Evolutionary conservation across 768 basidiomycete species (phyloP).

Genomic region (Sporobolomyces pararoseus): DNA sequence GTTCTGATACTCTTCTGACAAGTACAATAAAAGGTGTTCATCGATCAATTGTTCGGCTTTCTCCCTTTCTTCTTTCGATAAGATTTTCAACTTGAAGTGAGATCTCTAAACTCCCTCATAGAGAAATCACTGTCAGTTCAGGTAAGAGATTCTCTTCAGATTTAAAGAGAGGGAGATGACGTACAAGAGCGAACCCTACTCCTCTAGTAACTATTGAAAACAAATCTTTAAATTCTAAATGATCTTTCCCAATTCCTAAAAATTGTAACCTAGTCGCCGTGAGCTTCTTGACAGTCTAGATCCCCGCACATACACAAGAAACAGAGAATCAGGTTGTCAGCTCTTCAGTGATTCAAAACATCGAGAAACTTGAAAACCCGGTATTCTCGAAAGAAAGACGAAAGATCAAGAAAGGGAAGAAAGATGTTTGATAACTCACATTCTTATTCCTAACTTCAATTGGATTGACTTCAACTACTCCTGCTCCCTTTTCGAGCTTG

Average conservation of each 20-base stretch:
- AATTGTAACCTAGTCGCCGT: neutral
- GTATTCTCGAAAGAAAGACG: too few relatives aligned
- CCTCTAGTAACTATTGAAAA: slow-evolving; percentile 29
- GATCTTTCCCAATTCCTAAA: slow-evolving; percentile 10
- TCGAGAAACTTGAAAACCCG: too few relatives aligned
- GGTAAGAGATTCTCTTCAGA: too few relatives aligned
- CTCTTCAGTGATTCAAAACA: too few relatives aligned
- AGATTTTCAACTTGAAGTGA: neutral
- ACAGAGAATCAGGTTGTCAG: neutral
- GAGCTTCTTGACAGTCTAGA: slow-evolving; percentile 30
- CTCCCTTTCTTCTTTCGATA: neutral
- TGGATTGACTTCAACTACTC: neutral
- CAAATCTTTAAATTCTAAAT: slow-evolving; percentile 27
- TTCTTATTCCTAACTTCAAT: slow-evolving; percentile 34
- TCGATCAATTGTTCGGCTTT: slow-evolving; percentile 12
- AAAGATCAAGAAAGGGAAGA: neutral
- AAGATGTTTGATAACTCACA: slow-evolving; percentile 4
- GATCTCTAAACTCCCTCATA: neutral
- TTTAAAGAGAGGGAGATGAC: neutral
- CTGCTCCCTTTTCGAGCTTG: slow-evolving; percentile 4
- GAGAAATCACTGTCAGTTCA: too few relatives aligned
- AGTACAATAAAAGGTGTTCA: slow-evolving; percentile 19
- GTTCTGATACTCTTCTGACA: neutral
- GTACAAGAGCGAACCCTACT: slow-evolving; percentile 31
- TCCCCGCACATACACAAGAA: too few relatives aligned